Evolutionary conservation across 2,329 filamentous ascomycete species (phyloP).

Genomic region (Clonostachys chloroleuca): DNA sequence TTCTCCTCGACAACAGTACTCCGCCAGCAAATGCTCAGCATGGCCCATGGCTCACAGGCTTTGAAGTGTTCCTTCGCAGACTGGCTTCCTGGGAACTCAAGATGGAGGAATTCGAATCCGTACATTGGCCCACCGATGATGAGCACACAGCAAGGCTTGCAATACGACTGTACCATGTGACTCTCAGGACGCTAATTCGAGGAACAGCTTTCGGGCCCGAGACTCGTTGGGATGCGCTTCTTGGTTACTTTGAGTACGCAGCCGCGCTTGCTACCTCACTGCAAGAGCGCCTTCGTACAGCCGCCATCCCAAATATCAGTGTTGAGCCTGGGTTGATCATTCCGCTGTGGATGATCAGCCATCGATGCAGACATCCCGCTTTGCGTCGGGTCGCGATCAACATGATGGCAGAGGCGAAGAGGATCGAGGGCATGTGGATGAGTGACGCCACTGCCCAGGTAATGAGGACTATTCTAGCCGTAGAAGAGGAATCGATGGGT

Average conservation of each 20-base stretch:
- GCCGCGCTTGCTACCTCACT: constrained; percentile 7
- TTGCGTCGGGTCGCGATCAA: constrained; percentile 15
- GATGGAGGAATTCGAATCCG: not conserved
- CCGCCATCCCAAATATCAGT: constrained; percentile 10
- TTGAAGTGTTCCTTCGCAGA: constrained; percentile 8
- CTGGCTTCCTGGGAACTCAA: constrained; percentile 5
- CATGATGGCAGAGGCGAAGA: constrained; percentile 14
- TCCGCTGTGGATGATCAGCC: constrained; percentile 15
- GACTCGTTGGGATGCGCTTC: constrained; percentile 15
- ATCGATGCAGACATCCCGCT: constrained; percentile 21
- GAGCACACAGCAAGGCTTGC: constrained; percentile 2
- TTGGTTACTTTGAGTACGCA: constrained; percentile 20
- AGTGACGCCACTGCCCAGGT: constrained; percentile 19
- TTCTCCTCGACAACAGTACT: constrained; percentile 2
- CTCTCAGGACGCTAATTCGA: constrained; percentile 10
- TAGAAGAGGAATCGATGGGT: not conserved
- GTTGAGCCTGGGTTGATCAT: constrained; percentile 24
- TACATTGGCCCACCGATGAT: constrained; percentile 1
- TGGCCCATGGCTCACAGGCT: constrained; percentile 3
- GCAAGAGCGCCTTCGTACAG: constrained; percentile 1
- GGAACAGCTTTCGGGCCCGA: constrained; percentile 14
- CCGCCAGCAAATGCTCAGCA: not conserved
- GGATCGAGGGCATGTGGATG: constrained; percentile 24
- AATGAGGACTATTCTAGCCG: not conserved
- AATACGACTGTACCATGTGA: constrained; percentile 19